A percentile compares a stretch with the other conserved stretches of the same genome.
Conservation (phyloP, 2,329 filamentous ascomycete genomes). For the Pezizomycotina sp. region DNA sequence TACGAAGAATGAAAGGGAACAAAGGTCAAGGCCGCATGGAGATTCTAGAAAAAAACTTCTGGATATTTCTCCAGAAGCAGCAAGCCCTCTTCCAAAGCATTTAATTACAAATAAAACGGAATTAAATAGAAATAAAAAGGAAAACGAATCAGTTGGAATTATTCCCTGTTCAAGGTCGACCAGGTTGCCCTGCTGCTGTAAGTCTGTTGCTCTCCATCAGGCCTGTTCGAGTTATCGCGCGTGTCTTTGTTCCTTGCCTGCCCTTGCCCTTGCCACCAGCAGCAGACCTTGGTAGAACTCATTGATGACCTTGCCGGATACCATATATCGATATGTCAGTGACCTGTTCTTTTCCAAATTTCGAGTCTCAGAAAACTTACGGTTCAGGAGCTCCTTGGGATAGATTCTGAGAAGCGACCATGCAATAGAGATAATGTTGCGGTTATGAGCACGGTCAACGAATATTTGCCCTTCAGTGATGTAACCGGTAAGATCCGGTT, state of each 20-base stretch:
- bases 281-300: constrained; percentile 60
- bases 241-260: constrained; percentile 31
- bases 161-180: constrained; percentile 38
- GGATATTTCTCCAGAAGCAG: too few species aligned
- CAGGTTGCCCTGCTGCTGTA: constrained; percentile 39
- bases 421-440: constrained; percentile 85
- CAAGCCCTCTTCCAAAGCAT: too few species aligned
- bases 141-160: too few species aligned
- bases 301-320: constrained; percentile 65
- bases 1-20: too few species aligned
- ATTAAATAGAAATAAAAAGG: too few species aligned
- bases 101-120: too few species aligned
- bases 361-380: constrained; percentile 29
- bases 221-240: constrained; percentile 29
- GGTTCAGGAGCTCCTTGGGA: constrained; percentile 94
- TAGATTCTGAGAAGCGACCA: constrained; percentile 95
- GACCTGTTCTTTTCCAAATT: constrained; percentile 26
- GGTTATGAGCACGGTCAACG: constrained; percentile 88
- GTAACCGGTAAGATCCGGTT: constrained; percentile 98
- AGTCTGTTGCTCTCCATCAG: constrained; percentile 32
- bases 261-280: constrained; percentile 41
- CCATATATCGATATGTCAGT: constrained; percentile 7
- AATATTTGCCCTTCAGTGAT: constrained; percentile 99
- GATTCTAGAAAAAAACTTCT: too few species aligned
- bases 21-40: too few species aligned